Percentiles rank a stretch among this genome's conserved stretches.
Conservation (phyloP, 768 basidiomycete genomes). For the Termitomyces sp. region DNA sequence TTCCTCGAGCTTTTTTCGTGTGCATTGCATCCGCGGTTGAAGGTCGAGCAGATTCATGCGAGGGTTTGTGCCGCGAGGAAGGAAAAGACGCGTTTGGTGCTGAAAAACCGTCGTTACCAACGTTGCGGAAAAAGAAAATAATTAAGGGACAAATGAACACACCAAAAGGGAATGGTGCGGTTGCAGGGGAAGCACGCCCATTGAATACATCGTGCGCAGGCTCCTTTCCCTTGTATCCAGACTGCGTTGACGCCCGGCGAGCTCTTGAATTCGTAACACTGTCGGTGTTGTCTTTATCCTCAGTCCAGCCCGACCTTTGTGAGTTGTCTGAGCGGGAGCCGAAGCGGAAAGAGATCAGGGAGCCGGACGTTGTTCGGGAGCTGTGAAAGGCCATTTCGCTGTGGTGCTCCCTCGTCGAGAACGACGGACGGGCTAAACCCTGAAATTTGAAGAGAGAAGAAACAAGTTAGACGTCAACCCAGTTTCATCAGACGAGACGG, state of each 20-base stretch:
- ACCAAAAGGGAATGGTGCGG: constrained; percentile 21
- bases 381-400: constrained; percentile 21
- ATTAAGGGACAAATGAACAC: constrained; percentile 11
- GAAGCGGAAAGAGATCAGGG: constrained; percentile 24
- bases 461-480: constrained; percentile 18
- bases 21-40: constrained; percentile 23
- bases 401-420: constrained; percentile 16
- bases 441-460: constrained; percentile 8
- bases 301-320: constrained; percentile 14
- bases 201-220: constrained; percentile 19
- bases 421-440: constrained; percentile 20
- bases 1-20: constrained; percentile 37
- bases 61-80: constrained; percentile 25
- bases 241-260: constrained; percentile 23
- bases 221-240: constrained; percentile 34
- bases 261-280: constrained; percentile 19
- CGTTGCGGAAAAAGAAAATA: background rate
- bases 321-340: constrained; percentile 18
- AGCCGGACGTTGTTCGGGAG: constrained; percentile 25
- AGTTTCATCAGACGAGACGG: constrained; percentile 18
- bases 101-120: constrained; percentile 7
- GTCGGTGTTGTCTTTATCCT: constrained; percentile 15
- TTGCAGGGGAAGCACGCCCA: constrained; percentile 20
- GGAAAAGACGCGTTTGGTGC: constrained; percentile 18
- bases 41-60: constrained; percentile 20